Conservation (phyloP, 176 grass and related monocot genomes). For the Echinochloa phyllopogon region DNA sequence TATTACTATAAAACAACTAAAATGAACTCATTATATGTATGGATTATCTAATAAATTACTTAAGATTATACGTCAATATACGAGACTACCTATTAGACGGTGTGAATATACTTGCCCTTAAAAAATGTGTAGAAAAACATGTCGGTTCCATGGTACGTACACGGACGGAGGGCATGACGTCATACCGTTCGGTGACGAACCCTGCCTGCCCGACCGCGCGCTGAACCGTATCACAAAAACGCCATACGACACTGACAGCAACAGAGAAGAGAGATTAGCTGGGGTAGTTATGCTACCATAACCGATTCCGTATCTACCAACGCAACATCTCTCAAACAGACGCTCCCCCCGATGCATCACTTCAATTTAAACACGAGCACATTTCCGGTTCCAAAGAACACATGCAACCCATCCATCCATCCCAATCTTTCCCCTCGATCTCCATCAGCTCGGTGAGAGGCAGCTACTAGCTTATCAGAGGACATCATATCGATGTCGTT, state of each 20-base stretch:
- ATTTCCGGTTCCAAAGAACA: too few relatives aligned
- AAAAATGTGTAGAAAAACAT: background rate
- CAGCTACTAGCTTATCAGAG: background rate
- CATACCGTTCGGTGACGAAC: slow-evolving; percentile 4
- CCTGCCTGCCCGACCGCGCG: background rate
- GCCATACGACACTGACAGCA: background rate
- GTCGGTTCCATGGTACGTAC: too few relatives aligned
- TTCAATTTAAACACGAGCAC: slow-evolving; percentile 17
- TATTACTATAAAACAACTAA: too few relatives aligned
- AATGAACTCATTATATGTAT: too few relatives aligned
- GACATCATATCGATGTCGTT: background rate
- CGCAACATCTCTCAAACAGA: background rate
- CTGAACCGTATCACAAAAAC: background rate
- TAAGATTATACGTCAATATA: too few relatives aligned
- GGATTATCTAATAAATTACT: too few relatives aligned
- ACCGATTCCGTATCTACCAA: slow-evolving; percentile 42
- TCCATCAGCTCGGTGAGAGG: background rate
- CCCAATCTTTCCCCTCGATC: background rate
- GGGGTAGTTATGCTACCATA: slow-evolving; percentile 46
- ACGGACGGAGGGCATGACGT: background rate
- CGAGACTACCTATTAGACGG: too few relatives aligned
- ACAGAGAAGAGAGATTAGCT: background rate
- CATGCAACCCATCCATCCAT: background rate
- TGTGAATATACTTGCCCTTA: too few relatives aligned
- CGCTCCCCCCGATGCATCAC: background rate